Evolutionary conservation across 2,329 filamentous ascomycete species (phyloP).

Genomic region (Aspergillus vadensis): DNA sequence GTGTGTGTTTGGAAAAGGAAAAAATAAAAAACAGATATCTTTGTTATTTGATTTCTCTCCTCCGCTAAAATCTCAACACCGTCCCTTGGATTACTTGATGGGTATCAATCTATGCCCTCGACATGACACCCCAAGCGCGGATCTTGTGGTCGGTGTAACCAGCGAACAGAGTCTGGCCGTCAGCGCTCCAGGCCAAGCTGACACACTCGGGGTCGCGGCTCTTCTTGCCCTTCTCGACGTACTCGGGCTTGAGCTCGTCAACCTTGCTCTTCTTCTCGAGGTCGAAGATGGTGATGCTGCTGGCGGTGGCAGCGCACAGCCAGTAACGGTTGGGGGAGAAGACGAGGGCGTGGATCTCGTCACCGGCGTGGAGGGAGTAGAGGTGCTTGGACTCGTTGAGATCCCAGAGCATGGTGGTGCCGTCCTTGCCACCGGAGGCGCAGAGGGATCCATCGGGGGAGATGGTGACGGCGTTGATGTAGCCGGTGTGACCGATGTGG

Average conservation of each 20-base stretch:
- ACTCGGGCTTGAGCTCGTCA: slow-evolving; percentile 99
- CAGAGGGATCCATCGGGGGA: slow-evolving; percentile 98
- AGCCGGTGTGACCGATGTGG: slow-evolving; percentile 99
- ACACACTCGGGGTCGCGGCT: slow-evolving; percentile 98
- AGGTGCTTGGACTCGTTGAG: slow-evolving; percentile 99
- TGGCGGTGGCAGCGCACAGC: slow-evolving; percentile 96
- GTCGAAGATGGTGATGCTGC: slow-evolving; percentile 99
- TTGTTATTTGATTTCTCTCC: slow-evolving; percentile 23
- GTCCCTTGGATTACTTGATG: not conserved
- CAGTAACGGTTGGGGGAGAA: slow-evolving; percentile 99
- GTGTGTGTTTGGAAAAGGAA: slow-evolving; percentile 29
- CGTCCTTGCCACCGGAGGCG: slow-evolving; percentile 98
- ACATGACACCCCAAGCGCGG: slow-evolving; percentile 97
- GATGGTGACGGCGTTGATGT: slow-evolving; percentile 99
- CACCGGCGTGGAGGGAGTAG: slow-evolving; percentile 98
- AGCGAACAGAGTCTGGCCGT: slow-evolving; percentile 98
- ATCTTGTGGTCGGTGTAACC: slow-evolving; percentile 99
- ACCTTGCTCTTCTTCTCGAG: slow-evolving; percentile 99
- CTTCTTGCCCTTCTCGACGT: slow-evolving; percentile 96
- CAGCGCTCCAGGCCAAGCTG: slow-evolving; percentile 93
- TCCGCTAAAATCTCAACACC: slow-evolving; percentile 20
- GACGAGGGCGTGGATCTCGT: slow-evolving; percentile 99
- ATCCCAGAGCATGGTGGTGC: slow-evolving; percentile 99
- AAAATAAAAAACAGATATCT: slow-evolving; percentile 25
- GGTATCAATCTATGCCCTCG: slow-evolving; percentile 67